Evolutionary conservation across 225 moss, liverwort and hornwort species (phyloP).

Genomic region (Physcomitrium patens): DNA sequence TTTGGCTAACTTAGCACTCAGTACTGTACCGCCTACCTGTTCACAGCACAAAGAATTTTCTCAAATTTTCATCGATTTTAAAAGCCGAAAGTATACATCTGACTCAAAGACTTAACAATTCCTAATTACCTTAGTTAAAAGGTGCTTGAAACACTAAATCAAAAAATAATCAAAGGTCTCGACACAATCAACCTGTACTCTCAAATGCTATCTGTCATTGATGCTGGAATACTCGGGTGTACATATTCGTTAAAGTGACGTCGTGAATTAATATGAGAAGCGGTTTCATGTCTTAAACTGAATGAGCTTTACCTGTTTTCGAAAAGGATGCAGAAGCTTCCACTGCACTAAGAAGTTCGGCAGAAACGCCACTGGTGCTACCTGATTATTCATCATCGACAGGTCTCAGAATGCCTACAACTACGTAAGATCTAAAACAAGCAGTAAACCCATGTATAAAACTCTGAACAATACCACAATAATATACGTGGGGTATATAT

Average conservation of each 20-base stretch:
- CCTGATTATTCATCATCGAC: slow-evolving; percentile 46
- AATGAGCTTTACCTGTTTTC: slow-evolving; percentile 69
- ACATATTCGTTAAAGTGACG: slow-evolving; percentile 6
- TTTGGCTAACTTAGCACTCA: slow-evolving; percentile 86
- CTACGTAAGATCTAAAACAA: not conserved
- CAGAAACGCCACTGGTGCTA: slow-evolving; percentile 78
- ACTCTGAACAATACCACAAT: slow-evolving; percentile 1
- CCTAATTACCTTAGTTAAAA: not conserved
- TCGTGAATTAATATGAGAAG: not conserved
- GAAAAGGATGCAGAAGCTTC: slow-evolving; percentile 89
- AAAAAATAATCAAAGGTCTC: not conserved
- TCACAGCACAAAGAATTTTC: not conserved
- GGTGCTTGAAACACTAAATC: slow-evolving; percentile 7
- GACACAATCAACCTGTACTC: not conserved
- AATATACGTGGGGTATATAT: not conserved
- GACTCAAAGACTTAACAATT: not conserved
- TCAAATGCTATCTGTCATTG: not conserved
- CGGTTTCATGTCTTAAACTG: not conserved
- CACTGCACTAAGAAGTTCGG: slow-evolving; percentile 77
- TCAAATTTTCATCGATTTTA: not conserved
- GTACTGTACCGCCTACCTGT: slow-evolving; percentile 97
- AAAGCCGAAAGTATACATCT: not conserved
- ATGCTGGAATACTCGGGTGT: not conserved
- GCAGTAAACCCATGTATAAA: not conserved
- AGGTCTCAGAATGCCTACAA: slow-evolving; percentile 14